Evolutionary conservation across 1,139 yeast genomes (phyloP).

Genomic region (Saccharomycopsis phalli): DNA sequence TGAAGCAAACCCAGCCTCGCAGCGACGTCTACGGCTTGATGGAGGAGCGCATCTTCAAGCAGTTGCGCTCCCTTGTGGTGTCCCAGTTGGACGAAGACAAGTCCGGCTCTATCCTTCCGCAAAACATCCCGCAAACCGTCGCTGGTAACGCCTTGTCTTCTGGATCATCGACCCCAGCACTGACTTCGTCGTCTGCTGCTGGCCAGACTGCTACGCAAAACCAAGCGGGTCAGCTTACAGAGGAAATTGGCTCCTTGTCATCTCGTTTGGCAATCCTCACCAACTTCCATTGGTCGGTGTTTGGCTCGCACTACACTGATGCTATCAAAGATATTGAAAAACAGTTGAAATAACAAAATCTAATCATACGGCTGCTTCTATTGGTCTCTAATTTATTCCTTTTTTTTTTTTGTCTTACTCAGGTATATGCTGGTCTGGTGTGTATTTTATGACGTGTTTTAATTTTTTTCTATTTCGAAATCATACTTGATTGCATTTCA

Average conservation of each 20-base stretch:
- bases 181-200: slow-evolving; percentile 6
- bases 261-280: slow-evolving; percentile 48
- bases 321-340: slow-evolving; percentile 15
- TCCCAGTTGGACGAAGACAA: slow-evolving; percentile 25
- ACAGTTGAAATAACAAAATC: not conserved
- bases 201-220: slow-evolving; percentile 18
- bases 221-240: slow-evolving; percentile 23
- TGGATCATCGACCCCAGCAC: slow-evolving; percentile 6
- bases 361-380: not conserved
- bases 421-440: no score
- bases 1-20: slow-evolving; percentile 43
- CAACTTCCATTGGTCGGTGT: slow-evolving; percentile 70
- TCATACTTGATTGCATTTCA: no score
- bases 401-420: not conserved
- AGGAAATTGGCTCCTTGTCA: slow-evolving; percentile 43
- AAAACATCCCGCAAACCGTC: slow-evolving; percentile 20
- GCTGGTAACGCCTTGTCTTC: slow-evolving; percentile 24
- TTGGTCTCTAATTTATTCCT: not conserved
- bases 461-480: no score
- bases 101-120: slow-evolving; percentile 3
- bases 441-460: no score
- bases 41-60: slow-evolving; percentile 59
- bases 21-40: slow-evolving; percentile 73
- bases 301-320: slow-evolving; percentile 44
- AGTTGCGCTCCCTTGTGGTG: slow-evolving; percentile 27